phyloP scores from a whole-genome alignment of 805 yeast genomes.

The Starmerella asiatica region DNA sequence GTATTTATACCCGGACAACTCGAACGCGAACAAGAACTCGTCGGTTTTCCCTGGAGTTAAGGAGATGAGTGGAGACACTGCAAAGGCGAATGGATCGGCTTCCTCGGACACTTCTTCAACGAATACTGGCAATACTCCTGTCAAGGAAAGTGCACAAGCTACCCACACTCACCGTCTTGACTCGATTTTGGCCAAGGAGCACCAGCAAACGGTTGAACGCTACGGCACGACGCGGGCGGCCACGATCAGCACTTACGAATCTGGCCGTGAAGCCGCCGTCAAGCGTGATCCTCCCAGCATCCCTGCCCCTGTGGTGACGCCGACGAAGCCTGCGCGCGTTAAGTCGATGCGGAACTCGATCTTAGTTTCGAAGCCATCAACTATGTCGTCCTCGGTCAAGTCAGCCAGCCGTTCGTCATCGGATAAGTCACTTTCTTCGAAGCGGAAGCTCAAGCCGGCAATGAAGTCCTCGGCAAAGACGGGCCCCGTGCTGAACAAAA shows the following conservation, averaged over 20 bases:
- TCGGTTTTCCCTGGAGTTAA: too few relatives aligned
- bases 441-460: neutral
- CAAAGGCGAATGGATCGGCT: too few relatives aligned
- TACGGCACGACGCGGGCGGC: slow-evolving; percentile 12
- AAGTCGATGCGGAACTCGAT: neutral
- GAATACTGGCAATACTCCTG: neutral
- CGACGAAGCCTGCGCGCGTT: neutral
- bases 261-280: neutral
- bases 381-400: neutral
- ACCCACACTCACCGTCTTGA: neutral
- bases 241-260: slow-evolving; percentile 3
- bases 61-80: too few relatives aligned
- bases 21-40: too few relatives aligned
- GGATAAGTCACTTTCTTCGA: neutral
- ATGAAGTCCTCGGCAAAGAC: neutral
- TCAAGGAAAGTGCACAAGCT: neutral
- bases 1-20: slow-evolving; percentile 7
- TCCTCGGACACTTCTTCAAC: too few relatives aligned
- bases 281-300: slow-evolving; percentile 7
- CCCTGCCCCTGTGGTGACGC: slow-evolving; percentile 3
- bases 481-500: neutral
- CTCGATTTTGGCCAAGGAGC: slow-evolving; percentile 11
- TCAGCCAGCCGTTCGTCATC: neutral
- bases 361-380: neutral
- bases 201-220: slow-evolving; percentile 11